phyloP scores from a whole-genome alignment of 805 yeast genomes.

The Candida awuae region DNA sequence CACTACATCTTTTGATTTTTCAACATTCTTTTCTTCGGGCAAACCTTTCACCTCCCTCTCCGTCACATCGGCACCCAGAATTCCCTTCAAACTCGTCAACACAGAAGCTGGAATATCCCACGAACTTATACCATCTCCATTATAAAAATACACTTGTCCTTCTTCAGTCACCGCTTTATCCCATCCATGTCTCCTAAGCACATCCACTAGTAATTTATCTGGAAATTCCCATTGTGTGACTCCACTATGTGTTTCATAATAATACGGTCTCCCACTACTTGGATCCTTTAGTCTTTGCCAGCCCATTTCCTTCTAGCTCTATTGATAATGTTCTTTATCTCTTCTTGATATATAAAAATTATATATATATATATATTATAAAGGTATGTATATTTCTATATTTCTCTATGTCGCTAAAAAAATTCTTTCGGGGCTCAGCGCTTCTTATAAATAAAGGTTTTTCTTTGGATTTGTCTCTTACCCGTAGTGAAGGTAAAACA shows the following conservation, averaged over 20 bases:
- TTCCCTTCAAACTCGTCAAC: constrained; percentile 1
- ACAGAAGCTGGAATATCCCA: constrained; percentile 73
- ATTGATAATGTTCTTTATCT: background rate
- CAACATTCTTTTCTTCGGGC: background rate
- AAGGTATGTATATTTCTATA: too few relatives aligned
- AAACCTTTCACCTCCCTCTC: constrained; percentile 7
- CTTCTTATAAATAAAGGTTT: too few relatives aligned
- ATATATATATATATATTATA: too few relatives aligned
- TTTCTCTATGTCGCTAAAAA: too few relatives aligned
- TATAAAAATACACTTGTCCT: constrained; percentile 59
- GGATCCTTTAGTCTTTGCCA: constrained; percentile 66
- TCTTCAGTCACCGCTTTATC: constrained; percentile 39
- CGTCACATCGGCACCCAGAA: constrained; percentile 16
- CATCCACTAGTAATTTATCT: constrained; percentile 37
- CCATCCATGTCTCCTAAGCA: constrained; percentile 38
- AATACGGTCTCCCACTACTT: constrained; percentile 57
- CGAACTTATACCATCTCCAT: constrained; percentile 48
- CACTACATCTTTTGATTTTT: background rate
- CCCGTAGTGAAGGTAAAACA: too few relatives aligned
- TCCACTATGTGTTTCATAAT: constrained; percentile 55
- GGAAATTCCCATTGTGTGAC: constrained; percentile 83
- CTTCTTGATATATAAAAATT: too few relatives aligned
- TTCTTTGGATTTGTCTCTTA: too few relatives aligned
- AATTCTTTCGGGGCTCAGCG: too few relatives aligned
- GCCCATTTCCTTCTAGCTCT: constrained; percentile 11